phyloP scores from a whole-genome alignment of 805 yeast genomes.

The Metschnikowia continentalis region DNA sequence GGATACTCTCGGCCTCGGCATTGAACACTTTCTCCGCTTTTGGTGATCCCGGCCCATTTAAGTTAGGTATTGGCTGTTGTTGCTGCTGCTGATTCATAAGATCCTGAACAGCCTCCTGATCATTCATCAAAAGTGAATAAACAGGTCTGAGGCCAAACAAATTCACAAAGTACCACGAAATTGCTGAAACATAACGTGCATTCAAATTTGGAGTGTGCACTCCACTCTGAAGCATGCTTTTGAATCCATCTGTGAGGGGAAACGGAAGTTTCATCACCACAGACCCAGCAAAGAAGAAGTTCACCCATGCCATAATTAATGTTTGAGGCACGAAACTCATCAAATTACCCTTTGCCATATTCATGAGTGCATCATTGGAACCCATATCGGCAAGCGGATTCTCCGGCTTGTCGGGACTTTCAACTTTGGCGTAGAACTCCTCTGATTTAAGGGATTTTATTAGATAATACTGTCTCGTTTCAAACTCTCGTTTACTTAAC shows the following conservation, averaged over 20 bases:
- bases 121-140: constrained; percentile 63
- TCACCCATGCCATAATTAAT: constrained; percentile 93
- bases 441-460: constrained; percentile 48
- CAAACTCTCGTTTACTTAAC: constrained; percentile 51
- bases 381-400: constrained; percentile 72
- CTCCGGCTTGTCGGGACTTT: constrained; percentile 33
- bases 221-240: constrained; percentile 87
- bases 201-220: constrained; percentile 80
- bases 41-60: constrained; percentile 58
- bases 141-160: constrained; percentile 80
- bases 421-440: constrained; percentile 51
- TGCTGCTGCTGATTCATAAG: constrained; percentile 41
- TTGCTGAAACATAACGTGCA: constrained; percentile 87
- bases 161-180: constrained; percentile 93
- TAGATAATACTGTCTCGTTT: constrained; percentile 46
- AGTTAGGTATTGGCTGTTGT: constrained; percentile 35
- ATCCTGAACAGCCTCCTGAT: constrained; percentile 42
- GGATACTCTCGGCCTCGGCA: constrained; percentile 70
- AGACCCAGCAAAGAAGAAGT: constrained; percentile 87
- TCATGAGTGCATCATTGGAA: constrained; percentile 67
- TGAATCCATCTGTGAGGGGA: constrained; percentile 84
- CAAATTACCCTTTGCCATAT: constrained; percentile 75
- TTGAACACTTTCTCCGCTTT: constrained; percentile 59
- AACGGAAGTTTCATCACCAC: constrained; percentile 79
- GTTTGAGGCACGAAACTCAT: constrained; percentile 90